Evolutionary conservation across 805 yeast species (phyloP).

Genomic region (Cyberlindnera mycetangii): DNA sequence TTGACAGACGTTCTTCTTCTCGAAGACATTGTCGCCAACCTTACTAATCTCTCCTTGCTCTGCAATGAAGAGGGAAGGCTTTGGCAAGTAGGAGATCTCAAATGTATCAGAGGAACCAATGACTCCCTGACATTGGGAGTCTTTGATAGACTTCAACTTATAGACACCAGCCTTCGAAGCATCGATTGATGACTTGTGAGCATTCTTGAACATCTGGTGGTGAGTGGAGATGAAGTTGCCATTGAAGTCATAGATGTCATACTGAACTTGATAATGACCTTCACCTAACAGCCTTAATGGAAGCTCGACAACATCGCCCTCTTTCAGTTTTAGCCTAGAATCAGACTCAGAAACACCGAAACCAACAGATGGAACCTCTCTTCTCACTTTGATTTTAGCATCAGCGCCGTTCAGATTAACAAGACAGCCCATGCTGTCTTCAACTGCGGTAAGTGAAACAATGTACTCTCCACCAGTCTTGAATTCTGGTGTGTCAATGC

Average conservation of each 20-base stretch:
- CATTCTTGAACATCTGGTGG: conserved; percentile 17
- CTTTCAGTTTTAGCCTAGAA: conserved; percentile 43
- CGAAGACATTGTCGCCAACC: conserved; percentile 26
- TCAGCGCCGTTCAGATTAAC: conserved; percentile 68
- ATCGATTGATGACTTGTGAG: conserved; percentile 33
- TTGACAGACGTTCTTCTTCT: conserved; percentile 44
- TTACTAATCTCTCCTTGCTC: conserved; percentile 30
- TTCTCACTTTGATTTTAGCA: conserved; percentile 62
- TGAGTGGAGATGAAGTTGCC: conserved; percentile 28
- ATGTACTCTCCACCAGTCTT: conserved; percentile 70
- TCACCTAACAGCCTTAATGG: conserved; percentile 62
- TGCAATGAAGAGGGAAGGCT: conserved; percentile 42
- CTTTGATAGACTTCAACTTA: conserved; percentile 42
- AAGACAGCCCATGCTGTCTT: conserved; percentile 75
- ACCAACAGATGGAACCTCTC: conserved; percentile 60
- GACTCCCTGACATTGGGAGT: conserved; percentile 50
- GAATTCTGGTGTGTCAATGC: conserved; percentile 54
- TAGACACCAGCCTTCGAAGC: conserved; percentile 47
- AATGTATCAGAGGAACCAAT: conserved; percentile 35
- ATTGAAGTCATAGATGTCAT: conserved; percentile 30
- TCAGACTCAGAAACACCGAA: conserved; percentile 41
- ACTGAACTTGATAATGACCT: conserved; percentile 45
- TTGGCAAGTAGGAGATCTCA: conserved; percentile 41
- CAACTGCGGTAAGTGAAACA: conserved; percentile 58
- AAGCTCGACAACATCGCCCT: conserved; percentile 56